Conservation (phyloP, 345 rosid genomes). For the Sisymbrium irio region DNA sequence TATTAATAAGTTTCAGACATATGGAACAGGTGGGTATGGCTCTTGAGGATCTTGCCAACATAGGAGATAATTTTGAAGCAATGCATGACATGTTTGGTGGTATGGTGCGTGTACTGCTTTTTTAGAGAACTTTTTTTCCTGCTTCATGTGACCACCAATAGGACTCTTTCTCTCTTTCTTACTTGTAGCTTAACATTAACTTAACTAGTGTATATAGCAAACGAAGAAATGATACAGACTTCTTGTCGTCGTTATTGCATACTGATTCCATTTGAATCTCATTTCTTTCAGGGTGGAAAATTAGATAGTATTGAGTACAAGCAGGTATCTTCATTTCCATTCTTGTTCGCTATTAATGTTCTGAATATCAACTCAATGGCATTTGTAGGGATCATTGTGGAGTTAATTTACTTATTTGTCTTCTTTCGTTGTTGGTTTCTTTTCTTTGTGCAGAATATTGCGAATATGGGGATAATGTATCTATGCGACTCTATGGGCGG, state of each 20-base stretch:
- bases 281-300: constrained; percentile 70
- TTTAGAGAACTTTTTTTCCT: not conserved
- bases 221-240: not conserved
- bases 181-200: not conserved
- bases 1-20: constrained; percentile 9
- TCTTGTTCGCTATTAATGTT: not conserved
- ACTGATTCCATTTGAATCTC: constrained; percentile 5
- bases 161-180: not conserved
- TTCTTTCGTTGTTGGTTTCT: not conserved
- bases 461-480: constrained; percentile 44
- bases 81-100: constrained; percentile 60
- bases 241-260: constrained; percentile 11
- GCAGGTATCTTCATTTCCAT: constrained; percentile 55
- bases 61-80: constrained; percentile 58
- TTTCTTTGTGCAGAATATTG: constrained; percentile 38
- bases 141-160: not conserved
- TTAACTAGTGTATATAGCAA: not conserved
- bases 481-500: constrained; percentile 47
- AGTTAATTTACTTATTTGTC: constrained; percentile 4
- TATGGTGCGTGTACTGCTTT: constrained; percentile 51
- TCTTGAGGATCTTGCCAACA: constrained; percentile 52
- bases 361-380: not conserved
- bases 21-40: constrained; percentile 63
- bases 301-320: constrained; percentile 68
- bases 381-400: not conserved